phyloP scores from a whole-genome alignment of 371 early-diverging fungal genomes.

The Gilbertella persicaria region DNA sequence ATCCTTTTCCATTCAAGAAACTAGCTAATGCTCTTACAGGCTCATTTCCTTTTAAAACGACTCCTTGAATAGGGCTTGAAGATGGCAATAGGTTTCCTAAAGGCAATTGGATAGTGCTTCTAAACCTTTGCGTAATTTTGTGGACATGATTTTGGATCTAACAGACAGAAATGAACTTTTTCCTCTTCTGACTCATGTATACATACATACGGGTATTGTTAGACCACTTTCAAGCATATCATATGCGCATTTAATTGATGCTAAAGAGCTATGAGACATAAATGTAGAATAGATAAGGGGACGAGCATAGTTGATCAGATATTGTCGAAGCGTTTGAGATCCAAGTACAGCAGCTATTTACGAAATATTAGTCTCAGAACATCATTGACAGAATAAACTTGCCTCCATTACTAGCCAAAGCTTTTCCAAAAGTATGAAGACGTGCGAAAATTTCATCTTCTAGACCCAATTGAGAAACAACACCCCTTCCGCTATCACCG shows the following conservation, averaged over 20 bases:
- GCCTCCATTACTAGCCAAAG: slow-evolving; percentile 82
- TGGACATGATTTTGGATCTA: slow-evolving; percentile 58
- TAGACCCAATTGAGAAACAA: slow-evolving; percentile 63
- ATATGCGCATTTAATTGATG: slow-evolving; percentile 61
- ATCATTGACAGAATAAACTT: too few species aligned
- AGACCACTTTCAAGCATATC: slow-evolving; percentile 51
- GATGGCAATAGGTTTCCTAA: slow-evolving; percentile 60
- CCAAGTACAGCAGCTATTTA: slow-evolving; percentile 73
- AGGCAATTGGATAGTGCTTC: slow-evolving; percentile 48
- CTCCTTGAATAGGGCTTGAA: slow-evolving; percentile 73
- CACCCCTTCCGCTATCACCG: slow-evolving; percentile 71
- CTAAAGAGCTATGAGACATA: slow-evolving; percentile 59
- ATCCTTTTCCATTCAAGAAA: slow-evolving; percentile 58
- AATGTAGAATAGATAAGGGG: slow-evolving; percentile 85
- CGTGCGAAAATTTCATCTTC: slow-evolving; percentile 73
- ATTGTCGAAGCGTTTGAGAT: slow-evolving; percentile 59
- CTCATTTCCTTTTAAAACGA: slow-evolving; percentile 72
- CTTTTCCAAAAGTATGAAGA: slow-evolving; percentile 86
- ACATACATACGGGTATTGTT: slow-evolving; percentile 46
- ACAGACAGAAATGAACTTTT: background rate
- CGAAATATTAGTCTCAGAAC: background rate
- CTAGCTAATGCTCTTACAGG: slow-evolving; percentile 61
- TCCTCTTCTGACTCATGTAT: background rate
- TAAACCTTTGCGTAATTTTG: slow-evolving; percentile 42
- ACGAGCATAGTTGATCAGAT: slow-evolving; percentile 81